These are phyloP conservation scores for Cryptococcus jaspeensis DNA, from an alignment of 1,284 basidiomycete genomes.

Conservation along the genomic window DNA sequence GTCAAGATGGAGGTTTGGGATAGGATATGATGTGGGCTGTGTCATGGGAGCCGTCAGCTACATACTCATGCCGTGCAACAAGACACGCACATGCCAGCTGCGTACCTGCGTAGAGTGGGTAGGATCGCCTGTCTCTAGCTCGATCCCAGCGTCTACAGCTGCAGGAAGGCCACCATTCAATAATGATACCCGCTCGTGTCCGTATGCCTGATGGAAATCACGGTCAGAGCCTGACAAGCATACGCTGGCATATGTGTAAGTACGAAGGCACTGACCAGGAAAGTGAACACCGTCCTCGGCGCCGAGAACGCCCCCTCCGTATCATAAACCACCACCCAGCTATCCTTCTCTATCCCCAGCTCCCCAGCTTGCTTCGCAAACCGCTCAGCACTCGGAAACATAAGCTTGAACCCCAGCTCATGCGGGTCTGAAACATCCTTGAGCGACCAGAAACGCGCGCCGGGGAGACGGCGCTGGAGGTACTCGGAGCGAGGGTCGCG, in stretches of 20 bases:
- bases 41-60: background rate
- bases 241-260: background rate
- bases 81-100: too few species aligned
- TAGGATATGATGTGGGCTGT: conserved; percentile 6
- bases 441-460: conserved; percentile 14
- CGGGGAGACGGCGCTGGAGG: conserved; percentile 3
- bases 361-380: conserved; percentile 8
- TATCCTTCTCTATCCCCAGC: conserved; percentile 3
- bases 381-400: conserved; percentile 10
- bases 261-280: conserved; percentile 2
- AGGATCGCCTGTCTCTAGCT: conserved; percentile 6
- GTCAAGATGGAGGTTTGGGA: background rate
- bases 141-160: conserved; percentile 6
- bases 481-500: conserved; percentile 11
- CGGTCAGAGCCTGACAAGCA: background rate
- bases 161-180: conserved; percentile 11
- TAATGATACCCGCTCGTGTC: conserved; percentile 11
- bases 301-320: conserved; percentile 11
- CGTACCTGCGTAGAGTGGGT: too few species aligned
- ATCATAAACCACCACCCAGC: conserved; percentile 12
- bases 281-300: conserved; percentile 11
- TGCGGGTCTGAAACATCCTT: conserved; percentile 13
- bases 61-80: too few species aligned
- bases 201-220: conserved; percentile 6
- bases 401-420: conserved; percentile 2